phyloP scores from a whole-genome alignment of 371 early-diverging fungal species.

The Mortierella sp. region DNA sequence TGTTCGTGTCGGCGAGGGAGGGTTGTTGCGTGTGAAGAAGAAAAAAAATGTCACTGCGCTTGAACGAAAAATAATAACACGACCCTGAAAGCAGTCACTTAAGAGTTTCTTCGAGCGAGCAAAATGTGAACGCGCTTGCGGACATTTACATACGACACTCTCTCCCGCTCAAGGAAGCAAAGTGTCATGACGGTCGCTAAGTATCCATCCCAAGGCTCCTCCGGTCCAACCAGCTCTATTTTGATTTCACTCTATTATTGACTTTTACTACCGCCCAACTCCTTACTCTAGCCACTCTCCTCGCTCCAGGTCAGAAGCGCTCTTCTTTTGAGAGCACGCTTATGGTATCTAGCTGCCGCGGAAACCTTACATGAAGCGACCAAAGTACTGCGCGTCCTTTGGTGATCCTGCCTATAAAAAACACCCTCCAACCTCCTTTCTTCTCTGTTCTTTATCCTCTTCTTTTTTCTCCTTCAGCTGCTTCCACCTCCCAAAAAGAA shows the following conservation, averaged over 20 bases:
- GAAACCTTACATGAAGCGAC: background rate
- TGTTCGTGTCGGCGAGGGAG: background rate
- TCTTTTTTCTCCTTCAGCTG: no score
- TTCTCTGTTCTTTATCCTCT: background rate
- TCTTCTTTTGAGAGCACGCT: background rate
- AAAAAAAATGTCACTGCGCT: background rate
- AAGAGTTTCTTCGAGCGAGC: background rate
- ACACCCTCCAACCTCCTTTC: background rate
- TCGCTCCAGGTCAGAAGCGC: background rate
- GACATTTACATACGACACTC: no score
- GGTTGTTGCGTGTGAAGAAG: background rate
- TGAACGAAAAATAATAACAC: background rate
- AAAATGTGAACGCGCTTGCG: no score
- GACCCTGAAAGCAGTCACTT: background rate
- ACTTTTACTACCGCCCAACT: background rate
- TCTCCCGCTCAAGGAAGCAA: no score
- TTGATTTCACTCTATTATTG: background rate
- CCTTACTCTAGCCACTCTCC: background rate
- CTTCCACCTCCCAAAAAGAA: background rate
- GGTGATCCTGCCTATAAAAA: background rate
- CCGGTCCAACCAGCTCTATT: no score
- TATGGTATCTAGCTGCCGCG: background rate
- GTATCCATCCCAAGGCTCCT: no score
- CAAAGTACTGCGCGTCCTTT: background rate
- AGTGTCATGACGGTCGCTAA: no score